Evolutionary conservation across 495 filamentous ascomycete species (phyloP).

Genomic region (Talaromyces adpressus): DNA sequence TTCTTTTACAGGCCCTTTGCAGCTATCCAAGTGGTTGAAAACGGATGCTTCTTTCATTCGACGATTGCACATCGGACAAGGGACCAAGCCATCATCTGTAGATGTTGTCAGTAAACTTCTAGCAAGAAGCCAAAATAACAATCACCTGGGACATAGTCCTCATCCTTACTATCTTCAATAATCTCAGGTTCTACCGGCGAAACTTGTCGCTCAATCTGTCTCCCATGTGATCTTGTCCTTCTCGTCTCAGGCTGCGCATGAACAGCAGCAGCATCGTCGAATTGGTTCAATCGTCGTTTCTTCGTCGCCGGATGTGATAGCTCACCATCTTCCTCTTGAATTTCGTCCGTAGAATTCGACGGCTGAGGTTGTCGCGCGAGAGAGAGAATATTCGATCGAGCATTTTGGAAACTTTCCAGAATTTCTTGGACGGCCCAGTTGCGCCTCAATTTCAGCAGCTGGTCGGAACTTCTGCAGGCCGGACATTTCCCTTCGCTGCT

Average conservation of each 20-base stretch:
- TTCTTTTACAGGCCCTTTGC: conserved; percentile 19
- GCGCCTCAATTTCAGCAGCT: conserved; percentile 73
- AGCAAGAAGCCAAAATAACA: conserved; percentile 5
- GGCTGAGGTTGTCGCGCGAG: conserved; percentile 45
- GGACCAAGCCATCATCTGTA: conserved; percentile 64
- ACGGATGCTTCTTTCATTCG: conserved; percentile 73
- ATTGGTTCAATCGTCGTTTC: conserved; percentile 39
- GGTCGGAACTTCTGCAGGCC: conserved; percentile 65
- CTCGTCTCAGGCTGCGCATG: conserved; percentile 19
- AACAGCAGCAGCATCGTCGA: conserved; percentile 36
- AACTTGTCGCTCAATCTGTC: conserved; percentile 15
- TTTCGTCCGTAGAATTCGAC: conserved; percentile 14
- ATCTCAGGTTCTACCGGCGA: conserved; percentile 15
- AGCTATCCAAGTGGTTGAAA: conserved; percentile 70
- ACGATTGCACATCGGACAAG: conserved; percentile 73
- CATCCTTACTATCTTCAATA: conserved; percentile 34
- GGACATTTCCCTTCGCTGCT: conserved; percentile 80
- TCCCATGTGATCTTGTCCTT: conserved; percentile 32
- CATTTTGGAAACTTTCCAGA: conserved; percentile 67
- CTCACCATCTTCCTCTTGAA: conserved; percentile 12
- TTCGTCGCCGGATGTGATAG: conserved; percentile 9
- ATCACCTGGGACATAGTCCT: conserved; percentile 28
- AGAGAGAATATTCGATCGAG: conserved; percentile 53
- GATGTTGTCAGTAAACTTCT: conserved; percentile 19
- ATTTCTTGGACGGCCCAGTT: conserved; percentile 81